Base-by-base conservation (phyloP, 2,329 filamentous ascomycete species). In the Chrysoporthe deuterocubensis region DNA sequence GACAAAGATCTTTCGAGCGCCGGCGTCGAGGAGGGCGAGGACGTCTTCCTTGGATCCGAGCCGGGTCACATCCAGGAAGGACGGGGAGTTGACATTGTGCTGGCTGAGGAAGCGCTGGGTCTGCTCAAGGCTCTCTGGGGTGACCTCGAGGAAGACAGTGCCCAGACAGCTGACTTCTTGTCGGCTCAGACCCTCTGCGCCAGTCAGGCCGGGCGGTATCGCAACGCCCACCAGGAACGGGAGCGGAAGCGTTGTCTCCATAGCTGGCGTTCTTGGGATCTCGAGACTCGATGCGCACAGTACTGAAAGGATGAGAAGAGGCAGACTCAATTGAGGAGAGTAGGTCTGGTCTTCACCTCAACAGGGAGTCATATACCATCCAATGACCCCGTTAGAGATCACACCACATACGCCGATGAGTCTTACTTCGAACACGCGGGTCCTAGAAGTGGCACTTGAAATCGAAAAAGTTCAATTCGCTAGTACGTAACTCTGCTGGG, bases 1-100 rank as follows among this genome's bases (percentile, higher is more conserved):
- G 62, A 97, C 92, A 77, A 98, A 96, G 70, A 96, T 90, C 77
- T 91, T 96, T 64, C 89, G 87, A 7, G 94, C 93, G 69, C 96
- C 96, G 71, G 89, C 87, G 77, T 99, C 92, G 66, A 99, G 88
- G 46, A 98, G 85, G 59, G 91, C 87, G 65, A 95, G 81, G 46
- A 98, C 83, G 71, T 96, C 91, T 72, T 94, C 90, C 66, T 83
- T 82, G 13, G 89, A 89, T 43, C 86, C 78, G 50, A 98, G 84
- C 32, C 81, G 81, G 4, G 92, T 90, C 62, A 90, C 93, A 74
- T 97, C 93, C 72, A 97, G 87, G 77, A 92, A 94, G 71, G 92
- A 87, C 72, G 85, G 82, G 71, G 86, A 84, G 44, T 85, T 82
- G 67, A 82, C 78, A 70, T 80, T 83, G 73, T 85, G 82, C 67